Conservation (phyloP, 495 filamentous ascomycete species). For the Aspergillus saccharolyticus region DNA sequence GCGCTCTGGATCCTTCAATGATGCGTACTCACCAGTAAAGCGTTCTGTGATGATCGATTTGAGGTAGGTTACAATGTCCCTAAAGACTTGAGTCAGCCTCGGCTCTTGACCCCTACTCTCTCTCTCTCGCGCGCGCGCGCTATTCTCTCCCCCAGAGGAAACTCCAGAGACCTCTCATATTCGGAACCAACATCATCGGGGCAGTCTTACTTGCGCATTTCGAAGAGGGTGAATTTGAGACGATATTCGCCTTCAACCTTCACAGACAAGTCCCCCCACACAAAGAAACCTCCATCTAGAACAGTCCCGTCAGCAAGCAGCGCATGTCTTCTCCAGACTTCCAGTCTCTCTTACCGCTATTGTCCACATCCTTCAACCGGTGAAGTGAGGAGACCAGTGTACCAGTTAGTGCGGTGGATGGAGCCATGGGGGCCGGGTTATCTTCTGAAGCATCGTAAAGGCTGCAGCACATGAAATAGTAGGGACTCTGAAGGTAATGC, state of each 20-base stretch:
- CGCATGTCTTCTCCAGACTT: neutral
- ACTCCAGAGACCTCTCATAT: neutral
- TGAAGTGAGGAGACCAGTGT: conserved; percentile 89
- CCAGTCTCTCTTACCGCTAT: conserved; percentile 53
- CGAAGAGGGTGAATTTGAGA: conserved; percentile 81
- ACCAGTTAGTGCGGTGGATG: conserved; percentile 62
- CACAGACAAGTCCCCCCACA: conserved; percentile 91
- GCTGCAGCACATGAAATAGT: conserved; percentile 75
- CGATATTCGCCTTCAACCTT: conserved; percentile 74
- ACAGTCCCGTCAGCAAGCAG: conserved; percentile 12
- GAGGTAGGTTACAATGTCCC: conserved; percentile 56
- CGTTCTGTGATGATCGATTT: conserved; percentile 66
- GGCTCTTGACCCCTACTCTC: neutral
- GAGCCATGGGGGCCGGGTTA: conserved; percentile 46
- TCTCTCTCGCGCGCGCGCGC: too few species aligned
- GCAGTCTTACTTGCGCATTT: conserved; percentile 64
- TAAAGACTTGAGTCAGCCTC: conserved; percentile 11
- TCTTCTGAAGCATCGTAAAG: conserved; percentile 62
- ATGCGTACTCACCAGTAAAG: conserved; percentile 57
- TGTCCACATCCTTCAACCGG: conserved; percentile 85
- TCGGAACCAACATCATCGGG: neutral
- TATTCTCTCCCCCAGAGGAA: neutral
- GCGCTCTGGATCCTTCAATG: neutral
- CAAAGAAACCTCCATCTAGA: conserved; percentile 87
- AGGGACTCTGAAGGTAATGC: conserved; percentile 71